These are phyloP conservation scores for Eucalyptus tenuipes DNA, from an alignment of 345 rosid genomes.

Conservation along the genomic window DNA sequence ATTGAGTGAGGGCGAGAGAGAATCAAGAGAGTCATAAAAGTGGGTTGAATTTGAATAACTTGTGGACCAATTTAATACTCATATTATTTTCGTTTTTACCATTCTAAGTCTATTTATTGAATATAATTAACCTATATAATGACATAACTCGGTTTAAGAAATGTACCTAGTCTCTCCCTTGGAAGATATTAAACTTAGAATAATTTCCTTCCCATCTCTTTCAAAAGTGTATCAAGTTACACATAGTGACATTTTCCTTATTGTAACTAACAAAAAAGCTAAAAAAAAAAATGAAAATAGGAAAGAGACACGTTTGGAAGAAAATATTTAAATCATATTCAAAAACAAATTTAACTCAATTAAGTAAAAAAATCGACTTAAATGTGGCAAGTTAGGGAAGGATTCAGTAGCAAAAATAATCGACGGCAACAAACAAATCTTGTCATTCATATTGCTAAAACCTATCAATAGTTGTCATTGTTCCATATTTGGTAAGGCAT, in stretches of 20 bases:
- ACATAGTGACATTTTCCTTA: not conserved
- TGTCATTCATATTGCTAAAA: not conserved
- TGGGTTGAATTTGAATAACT: not conserved
- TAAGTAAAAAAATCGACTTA: not conserved
- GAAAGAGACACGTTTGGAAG: not conserved
- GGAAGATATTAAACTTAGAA: not conserved
- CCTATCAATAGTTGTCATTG: not conserved
- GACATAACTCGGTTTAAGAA: too few species aligned
- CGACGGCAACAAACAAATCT: not conserved
- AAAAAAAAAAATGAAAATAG: not conserved
- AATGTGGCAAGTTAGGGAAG: not conserved
- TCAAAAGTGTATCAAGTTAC: not conserved
- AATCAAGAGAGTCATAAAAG: not conserved
- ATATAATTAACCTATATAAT: too few species aligned
- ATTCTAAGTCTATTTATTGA: not conserved
- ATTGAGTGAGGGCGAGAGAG: too few species aligned
- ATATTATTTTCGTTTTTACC: accelerated
- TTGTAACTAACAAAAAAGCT: not conserved
- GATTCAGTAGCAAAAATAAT: not conserved
- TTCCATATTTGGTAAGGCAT: not conserved
- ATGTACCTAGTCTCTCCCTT: not conserved
- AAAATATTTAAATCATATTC: not conserved
- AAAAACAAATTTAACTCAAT: not conserved
- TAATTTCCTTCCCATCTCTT: not conserved
- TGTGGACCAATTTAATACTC: not conserved